Evolutionary conservation across 805 yeast species (phyloP), one percentile per base, ranked within the genome.

Genomic region (Yarrowia bubula): DNA sequence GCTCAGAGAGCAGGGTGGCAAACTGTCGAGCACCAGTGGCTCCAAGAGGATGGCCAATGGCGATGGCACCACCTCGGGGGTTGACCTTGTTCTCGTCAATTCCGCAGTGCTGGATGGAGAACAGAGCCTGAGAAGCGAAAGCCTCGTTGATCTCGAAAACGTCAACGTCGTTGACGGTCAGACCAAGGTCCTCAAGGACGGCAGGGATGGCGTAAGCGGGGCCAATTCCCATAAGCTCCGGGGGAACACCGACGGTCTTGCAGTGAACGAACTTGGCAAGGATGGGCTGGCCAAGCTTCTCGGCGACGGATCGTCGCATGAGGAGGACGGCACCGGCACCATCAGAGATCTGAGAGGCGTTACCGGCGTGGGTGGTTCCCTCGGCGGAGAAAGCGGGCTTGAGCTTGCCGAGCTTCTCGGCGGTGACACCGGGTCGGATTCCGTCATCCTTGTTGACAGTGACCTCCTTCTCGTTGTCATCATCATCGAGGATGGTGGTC

Each of bases 161-260:
- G 57, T 84, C 81, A 65, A 93, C 78, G 71, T 92, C 96, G 55
- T 83, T 81, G 33, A 83, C 80, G 7, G 81, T 77, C 67, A 92
- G 75, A 41, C 87, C 86, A 7, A 80, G 72, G 73, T 84, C 84
- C 75, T 82, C 80, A 70, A 93, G 83, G 17, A 90, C 87, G 65
- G 83, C 84, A 68, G 99, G 98, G 72, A 93, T 92, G 67, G 98
- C 99, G 71, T 83, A 85, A 32, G 96, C 98, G 66, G 99, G 99
- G 48, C 98, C 99, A 71, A 93, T 86, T 66, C 98, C 99, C 99
- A 93, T 93, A 67, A 92, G 85, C 78, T 91, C 96, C 22, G 98
- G 98, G 65, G 98, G 97, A 51, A 92, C 97, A 71, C 99, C 99
- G 65, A 89, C 93, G 44, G 86, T 80, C 70, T 88, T 84, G 72